phyloP scores from a whole-genome alignment of 1,139 yeast species.

The Candida tetrigidarum region DNA sequence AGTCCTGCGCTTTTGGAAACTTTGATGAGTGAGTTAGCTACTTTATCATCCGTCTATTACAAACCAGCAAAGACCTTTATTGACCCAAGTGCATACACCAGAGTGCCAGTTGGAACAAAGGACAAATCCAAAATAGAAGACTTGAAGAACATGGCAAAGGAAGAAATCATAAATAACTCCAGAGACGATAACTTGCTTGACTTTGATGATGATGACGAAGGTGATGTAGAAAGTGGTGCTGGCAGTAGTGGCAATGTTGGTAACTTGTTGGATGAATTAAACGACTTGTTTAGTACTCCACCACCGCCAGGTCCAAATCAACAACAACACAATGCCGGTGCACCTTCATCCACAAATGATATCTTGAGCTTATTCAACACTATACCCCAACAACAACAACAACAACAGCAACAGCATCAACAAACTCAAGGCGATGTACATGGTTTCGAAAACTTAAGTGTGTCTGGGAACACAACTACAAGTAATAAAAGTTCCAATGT shows the following conservation, averaged over 20 bases:
- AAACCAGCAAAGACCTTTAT: constrained; percentile 77
- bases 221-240: constrained; percentile 20
- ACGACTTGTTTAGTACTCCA: constrained; percentile 61
- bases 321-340: constrained; percentile 8
- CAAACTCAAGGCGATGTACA: constrained; percentile 13
- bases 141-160: constrained; percentile 74
- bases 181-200: constrained; percentile 87
- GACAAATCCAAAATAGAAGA: constrained; percentile 58
- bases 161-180: constrained; percentile 67
- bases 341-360: constrained; percentile 34
- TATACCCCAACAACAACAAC: constrained; percentile 14
- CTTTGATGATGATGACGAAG: constrained; percentile 68
- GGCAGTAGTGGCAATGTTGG: constrained; percentile 19
- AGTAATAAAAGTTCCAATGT: constrained; percentile 20
- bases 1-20: constrained; percentile 71
- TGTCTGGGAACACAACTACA: constrained; percentile 23
- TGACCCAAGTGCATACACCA: constrained; percentile 41
- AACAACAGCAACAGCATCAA: constrained; percentile 2
- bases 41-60: constrained; percentile 88
- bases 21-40: constrained; percentile 75
- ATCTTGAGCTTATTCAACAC: constrained; percentile 48
- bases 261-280: constrained; percentile 64
- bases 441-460: constrained; percentile 24
- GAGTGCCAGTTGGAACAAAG: constrained; percentile 26
- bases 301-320: constrained; percentile 12